Percentiles rank a stretch among this genome's conserved stretches.
These are phyloP conservation scores for Toxoplasma gondii DNA, from an alignment of 169 alveolate genomes.

Conservation along the genomic window DNA sequence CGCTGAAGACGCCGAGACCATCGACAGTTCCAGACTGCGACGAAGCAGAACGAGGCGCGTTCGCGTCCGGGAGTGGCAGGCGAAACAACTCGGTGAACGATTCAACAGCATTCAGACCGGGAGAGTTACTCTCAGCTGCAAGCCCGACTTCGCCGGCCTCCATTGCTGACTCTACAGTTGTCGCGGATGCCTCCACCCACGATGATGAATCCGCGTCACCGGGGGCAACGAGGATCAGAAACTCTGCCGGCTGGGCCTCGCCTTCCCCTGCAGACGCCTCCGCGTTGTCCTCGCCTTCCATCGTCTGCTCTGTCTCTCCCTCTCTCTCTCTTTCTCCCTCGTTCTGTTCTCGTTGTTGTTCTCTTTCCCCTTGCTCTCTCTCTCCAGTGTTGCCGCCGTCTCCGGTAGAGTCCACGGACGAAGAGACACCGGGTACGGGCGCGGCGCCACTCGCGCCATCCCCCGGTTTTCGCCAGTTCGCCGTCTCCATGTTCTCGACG, in stretches of 20 bases:
- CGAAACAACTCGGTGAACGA: constrained; percentile 3
- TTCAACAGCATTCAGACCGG: not conserved
- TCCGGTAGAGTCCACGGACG: no score
- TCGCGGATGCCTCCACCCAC: not conserved
- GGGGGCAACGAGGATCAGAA: not conserved
- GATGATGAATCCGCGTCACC: not conserved
- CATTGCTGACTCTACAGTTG: not conserved
- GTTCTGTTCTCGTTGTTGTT: not conserved
- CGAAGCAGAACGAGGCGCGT: not conserved
- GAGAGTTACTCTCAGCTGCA: not conserved
- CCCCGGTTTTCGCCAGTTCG: no score
- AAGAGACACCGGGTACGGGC: no score
- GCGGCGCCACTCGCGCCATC: no score
- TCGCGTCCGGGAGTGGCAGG: not conserved
- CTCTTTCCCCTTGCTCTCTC: not conserved
- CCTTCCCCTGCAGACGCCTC: not conserved
- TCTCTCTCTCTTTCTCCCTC: no score
- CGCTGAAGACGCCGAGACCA: not conserved
- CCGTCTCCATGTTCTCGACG: not conserved
- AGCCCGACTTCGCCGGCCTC: constrained; percentile 7
- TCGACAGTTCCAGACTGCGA: not conserved
- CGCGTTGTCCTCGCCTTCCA: no score
- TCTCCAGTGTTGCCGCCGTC: no score
- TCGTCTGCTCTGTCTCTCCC: no score
- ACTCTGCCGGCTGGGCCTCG: not conserved